A percentile compares a stretch with the other conserved stretches of the same genome.
Evolutionary conservation across 2,329 filamentous ascomycete genomes (phyloP).

Genomic region (Cladophialophora exuberans): DNA sequence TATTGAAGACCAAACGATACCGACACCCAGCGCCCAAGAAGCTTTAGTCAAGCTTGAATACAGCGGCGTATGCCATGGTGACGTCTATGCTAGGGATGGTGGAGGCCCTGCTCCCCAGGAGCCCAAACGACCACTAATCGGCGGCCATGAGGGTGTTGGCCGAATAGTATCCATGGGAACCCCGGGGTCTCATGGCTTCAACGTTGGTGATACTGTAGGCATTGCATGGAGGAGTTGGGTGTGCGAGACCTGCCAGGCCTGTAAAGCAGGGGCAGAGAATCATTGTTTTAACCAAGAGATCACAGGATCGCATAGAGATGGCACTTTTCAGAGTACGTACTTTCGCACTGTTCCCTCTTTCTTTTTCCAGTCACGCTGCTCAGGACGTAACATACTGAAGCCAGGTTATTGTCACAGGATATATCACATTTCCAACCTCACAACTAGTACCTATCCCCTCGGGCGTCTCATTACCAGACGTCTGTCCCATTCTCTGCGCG

Average conservation of each 20-base stretch:
- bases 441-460: conserved; percentile 9
- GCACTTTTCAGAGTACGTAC: conserved; percentile 8
- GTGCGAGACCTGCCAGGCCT: conserved; percentile 11
- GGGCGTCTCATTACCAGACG: conserved; percentile 1
- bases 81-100: conserved; percentile 14
- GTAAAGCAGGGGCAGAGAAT: conserved; percentile 9
- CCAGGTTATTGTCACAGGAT: background rate
- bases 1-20: background rate
- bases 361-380: too few relatives aligned
- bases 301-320: conserved; percentile 8
- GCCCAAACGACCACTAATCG: conserved; percentile 9
- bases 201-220: conserved; percentile 6
- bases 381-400: background rate
- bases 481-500: conserved; percentile 12
- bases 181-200: background rate
- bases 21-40: background rate
- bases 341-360: background rate
- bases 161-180: conserved; percentile 9
- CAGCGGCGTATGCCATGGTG: conserved; percentile 20
- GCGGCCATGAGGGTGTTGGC: conserved; percentile 12
- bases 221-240: conserved; percentile 11
- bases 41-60: conserved; percentile 13
- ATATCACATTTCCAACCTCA: conserved; percentile 11
- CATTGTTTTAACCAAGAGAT: conserved; percentile 14
- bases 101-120: conserved; percentile 14